Evolutionary conservation across 805 yeast species (phyloP).

Genomic region (Saturnispora serradocipensis): DNA sequence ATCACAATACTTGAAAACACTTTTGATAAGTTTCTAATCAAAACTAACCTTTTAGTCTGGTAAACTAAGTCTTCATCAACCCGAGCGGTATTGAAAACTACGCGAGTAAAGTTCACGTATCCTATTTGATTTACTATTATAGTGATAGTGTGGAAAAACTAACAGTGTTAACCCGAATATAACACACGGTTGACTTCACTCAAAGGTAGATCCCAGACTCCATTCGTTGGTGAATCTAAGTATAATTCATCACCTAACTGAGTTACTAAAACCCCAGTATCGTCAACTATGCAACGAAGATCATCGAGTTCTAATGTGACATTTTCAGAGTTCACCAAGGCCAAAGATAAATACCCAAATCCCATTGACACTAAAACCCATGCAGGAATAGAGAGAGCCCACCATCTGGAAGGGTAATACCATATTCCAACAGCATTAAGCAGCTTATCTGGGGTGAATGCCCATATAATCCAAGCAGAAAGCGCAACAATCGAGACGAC

Average conservation of each 20-base stretch:
- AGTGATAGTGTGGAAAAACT: not conserved
- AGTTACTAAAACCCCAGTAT: constrained; percentile 33
- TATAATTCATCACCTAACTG: constrained; percentile 25
- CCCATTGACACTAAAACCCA: constrained; percentile 62
- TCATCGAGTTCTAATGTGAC: constrained; percentile 53
- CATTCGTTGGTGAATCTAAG: constrained; percentile 58
- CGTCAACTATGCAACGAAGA: constrained; percentile 59
- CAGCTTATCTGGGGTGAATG: constrained; percentile 53
- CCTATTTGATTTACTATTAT: too few relatives aligned
- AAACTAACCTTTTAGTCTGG: too few relatives aligned
- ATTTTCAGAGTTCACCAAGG: constrained; percentile 68
- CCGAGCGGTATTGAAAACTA: too few relatives aligned
- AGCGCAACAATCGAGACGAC: constrained; percentile 54
- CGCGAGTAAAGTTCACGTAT: too few relatives aligned
- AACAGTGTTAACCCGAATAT: constrained; percentile 25
- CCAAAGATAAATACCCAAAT: constrained; percentile 61
- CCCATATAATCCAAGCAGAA: constrained; percentile 59
- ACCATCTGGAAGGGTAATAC: constrained; percentile 84
- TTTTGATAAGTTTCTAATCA: too few relatives aligned
- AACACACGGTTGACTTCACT: constrained; percentile 57
- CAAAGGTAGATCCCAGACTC: constrained; percentile 80
- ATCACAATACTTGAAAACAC: too few relatives aligned
- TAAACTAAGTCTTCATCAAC: too few relatives aligned
- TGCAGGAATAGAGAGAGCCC: constrained; percentile 79
- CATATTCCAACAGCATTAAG: constrained; percentile 50